Evolutionary conservation across 345 rosid genomes (phyloP).

Genomic region (Acer saccharum): DNA sequence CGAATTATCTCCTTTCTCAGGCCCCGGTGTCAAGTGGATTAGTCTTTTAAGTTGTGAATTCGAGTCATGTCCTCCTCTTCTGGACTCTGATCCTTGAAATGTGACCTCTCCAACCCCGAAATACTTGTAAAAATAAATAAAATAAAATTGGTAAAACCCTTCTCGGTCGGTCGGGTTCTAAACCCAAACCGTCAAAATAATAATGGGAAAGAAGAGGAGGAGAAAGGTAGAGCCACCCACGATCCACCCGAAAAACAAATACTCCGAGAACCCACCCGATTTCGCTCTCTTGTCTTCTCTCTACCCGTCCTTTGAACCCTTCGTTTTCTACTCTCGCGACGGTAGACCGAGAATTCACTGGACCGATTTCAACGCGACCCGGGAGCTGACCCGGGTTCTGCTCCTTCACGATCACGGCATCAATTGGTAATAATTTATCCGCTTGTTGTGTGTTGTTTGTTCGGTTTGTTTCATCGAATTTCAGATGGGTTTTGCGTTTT

Average conservation of each 20-base stretch:
- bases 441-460: neutral
- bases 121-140: too few relatives aligned
- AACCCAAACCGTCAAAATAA: neutral
- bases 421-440: conserved; percentile 42
- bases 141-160: neutral
- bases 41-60: too few relatives aligned
- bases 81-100: fast-evolving
- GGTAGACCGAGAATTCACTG: conserved; percentile 77
- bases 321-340: conserved; percentile 60
- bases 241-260: conserved; percentile 64
- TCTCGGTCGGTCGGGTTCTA: neutral
- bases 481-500: neutral
- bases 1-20: too few relatives aligned
- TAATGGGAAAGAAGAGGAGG: conserved; percentile 55
- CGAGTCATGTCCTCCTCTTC: too few relatives aligned
- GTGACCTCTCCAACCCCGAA: too few relatives aligned
- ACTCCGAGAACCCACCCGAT: conserved; percentile 79
- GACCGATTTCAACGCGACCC: conserved; percentile 85
- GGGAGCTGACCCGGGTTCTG: conserved; percentile 82
- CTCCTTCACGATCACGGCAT: conserved; percentile 76
- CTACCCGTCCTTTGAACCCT: conserved; percentile 73
- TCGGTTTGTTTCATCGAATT: neutral
- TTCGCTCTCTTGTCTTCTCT: conserved; percentile 69
- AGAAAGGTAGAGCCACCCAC: conserved; percentile 55
- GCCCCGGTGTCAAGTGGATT: too few relatives aligned